Base-by-base conservation (phyloP, 1,139 yeast genomes). In the Candida buenavistaensis region DNA sequence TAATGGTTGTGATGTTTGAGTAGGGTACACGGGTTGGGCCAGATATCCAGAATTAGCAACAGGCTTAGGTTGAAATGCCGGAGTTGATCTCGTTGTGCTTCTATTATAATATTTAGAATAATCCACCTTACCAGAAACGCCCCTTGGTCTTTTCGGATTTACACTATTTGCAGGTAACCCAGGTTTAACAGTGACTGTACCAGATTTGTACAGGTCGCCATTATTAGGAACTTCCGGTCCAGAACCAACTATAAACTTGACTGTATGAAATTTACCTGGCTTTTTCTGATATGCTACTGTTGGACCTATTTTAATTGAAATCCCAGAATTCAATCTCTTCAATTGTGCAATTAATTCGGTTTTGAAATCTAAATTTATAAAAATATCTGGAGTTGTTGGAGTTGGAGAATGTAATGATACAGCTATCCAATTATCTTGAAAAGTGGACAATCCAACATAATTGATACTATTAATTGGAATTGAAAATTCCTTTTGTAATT, bases 381-480 rank as follows among this genome's bases (percentile, higher is more conserved):
- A 77, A 5, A 87, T 72, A 63, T 94, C 99, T 1, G 97, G 89
- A 10, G 68, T 68, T 1, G 75, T 57, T 3, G 76, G 63, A 3
- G 77, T 81, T 2, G 73, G 72, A 1, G 63, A 40, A 35, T 59
- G 65, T 38, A 85, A 63, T 19, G 82, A 80, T 26, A 92, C 59
- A 1, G 95, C 95, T 25, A 90, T 59, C 99, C 99, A 94, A 51
- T 90, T 94, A 59, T 94, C 99, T 47, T 92, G 94, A 39, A 79
- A 67, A 28, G 71, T 77, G 0, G 97, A 84, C 49, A 92, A 56
- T 3, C 81, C 82, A 19, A 88, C 77, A 44, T 77, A 76, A 27
- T 69, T 72, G 38, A 94, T 82, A 6, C 76, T 66, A 9, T 71
- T 61, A 3, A 87, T 66, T 10, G 88, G 77, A 30, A 88, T 68